Percentiles rank a stretch among this genome's conserved stretches.
Conservation (phyloP, 2,329 filamentous ascomycete genomes). For the Sporothrix protearum region DNA sequence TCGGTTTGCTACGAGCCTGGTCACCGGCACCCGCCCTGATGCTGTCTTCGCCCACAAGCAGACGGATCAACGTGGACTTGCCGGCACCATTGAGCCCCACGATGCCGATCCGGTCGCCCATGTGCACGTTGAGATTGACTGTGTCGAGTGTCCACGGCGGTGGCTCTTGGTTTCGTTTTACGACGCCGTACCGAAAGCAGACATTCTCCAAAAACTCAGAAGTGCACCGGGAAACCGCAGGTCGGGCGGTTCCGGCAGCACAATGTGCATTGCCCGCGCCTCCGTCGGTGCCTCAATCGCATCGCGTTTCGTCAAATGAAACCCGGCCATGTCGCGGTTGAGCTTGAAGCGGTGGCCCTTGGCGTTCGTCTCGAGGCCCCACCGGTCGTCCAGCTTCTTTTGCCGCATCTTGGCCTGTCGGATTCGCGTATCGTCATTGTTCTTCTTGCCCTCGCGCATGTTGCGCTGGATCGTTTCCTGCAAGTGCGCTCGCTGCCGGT, state of each 20-base stretch:
- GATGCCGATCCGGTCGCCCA: slow-evolving; percentile 70
- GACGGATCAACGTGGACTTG: slow-evolving; percentile 72
- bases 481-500: slow-evolving; percentile 75
- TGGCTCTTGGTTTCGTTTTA: slow-evolving; percentile 32
- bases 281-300: slow-evolving; percentile 70
- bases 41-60: slow-evolving; percentile 59
- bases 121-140: slow-evolving; percentile 64
- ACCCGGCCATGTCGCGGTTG: slow-evolving; percentile 68
- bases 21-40: slow-evolving; percentile 50
- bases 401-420: slow-evolving; percentile 80
- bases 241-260: slow-evolving; percentile 61
- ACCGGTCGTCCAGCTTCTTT: slow-evolving; percentile 78
- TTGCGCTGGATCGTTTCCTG: slow-evolving; percentile 73
- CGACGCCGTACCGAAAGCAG: slow-evolving; percentile 57
- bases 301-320: slow-evolving; percentile 53
- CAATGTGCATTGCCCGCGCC: slow-evolving; percentile 55
- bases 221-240: slow-evolving; percentile 72
- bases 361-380: slow-evolving; percentile 69
- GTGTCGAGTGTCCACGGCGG: slow-evolving; percentile 50
- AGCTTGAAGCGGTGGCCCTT: slow-evolving; percentile 76
- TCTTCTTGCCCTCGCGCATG: slow-evolving; percentile 69
- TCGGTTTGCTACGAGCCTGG: not conserved
- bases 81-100: slow-evolving; percentile 77
- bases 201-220: slow-evolving; percentile 65
- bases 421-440: slow-evolving; percentile 79